Evolutionary conservation across 2,329 filamentous ascomycete genomes (phyloP).

Genomic region (Zasmidium angulare): DNA sequence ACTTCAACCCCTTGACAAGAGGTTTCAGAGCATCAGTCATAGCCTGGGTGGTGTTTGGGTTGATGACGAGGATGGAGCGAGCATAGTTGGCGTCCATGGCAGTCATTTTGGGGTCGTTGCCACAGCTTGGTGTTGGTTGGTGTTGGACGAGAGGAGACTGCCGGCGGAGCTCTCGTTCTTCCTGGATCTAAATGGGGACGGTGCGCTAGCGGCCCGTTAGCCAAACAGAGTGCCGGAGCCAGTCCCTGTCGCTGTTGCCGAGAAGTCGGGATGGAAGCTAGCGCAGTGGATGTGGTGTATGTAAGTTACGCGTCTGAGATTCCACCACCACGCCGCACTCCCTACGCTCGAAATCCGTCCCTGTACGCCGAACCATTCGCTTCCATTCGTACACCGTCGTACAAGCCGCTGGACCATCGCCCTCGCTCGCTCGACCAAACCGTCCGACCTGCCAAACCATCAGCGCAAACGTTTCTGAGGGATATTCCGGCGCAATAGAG

Average conservation of each 20-base stretch:
- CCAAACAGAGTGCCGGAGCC: too few relatives aligned
- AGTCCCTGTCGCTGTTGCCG: too few relatives aligned
- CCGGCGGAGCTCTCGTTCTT: too few relatives aligned
- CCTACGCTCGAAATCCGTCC: not conserved
- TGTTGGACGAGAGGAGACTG: not conserved
- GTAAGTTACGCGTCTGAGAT: not conserved
- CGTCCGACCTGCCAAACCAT: not conserved
- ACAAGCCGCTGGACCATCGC: not conserved
- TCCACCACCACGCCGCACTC: not conserved
- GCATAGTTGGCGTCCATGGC: constrained; percentile 14
- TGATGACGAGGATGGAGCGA: constrained; percentile 65
- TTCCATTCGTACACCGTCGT: not conserved
- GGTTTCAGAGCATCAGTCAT: constrained; percentile 70
- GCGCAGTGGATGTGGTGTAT: too few relatives aligned
- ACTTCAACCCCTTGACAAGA: constrained; percentile 46
- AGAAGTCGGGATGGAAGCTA: too few relatives aligned
- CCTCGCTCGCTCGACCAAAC: not conserved
- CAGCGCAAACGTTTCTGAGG: not conserved
- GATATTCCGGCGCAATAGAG: not conserved
- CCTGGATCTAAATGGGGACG: too few relatives aligned
- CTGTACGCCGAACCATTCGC: not conserved
- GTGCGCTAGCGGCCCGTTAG: too few relatives aligned
- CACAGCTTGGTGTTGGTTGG: not conserved
- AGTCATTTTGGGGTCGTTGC: constrained; percentile 4
- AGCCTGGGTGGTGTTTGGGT: constrained; percentile 71